phyloP scores from a whole-genome alignment of 139 green algal genomes.

The Zygnema cylindricum region DNA sequence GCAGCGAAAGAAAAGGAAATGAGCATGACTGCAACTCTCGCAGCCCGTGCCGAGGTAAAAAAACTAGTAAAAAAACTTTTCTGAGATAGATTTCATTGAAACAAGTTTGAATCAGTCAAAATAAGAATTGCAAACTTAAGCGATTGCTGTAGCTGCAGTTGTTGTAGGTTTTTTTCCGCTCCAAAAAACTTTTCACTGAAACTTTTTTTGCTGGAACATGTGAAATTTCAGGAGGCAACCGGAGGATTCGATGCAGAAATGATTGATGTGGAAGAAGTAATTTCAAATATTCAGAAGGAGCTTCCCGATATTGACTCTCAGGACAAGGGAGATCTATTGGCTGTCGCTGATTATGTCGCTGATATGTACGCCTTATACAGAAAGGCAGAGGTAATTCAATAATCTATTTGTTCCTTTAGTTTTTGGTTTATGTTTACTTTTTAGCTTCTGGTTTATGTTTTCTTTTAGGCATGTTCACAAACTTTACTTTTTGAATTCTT shows the following conservation, averaged over 20 bases:
- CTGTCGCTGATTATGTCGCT: constrained; percentile 83
- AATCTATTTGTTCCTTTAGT: not conserved
- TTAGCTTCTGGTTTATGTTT: constrained; percentile 54
- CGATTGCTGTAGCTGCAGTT: not conserved
- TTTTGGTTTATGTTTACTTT: not conserved
- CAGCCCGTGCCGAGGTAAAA: constrained; percentile 31
- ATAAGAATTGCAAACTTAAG: not conserved
- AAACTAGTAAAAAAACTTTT: not conserved
- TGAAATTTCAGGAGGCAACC: not conserved
- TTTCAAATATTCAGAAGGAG: too few species aligned
- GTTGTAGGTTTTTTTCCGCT: not conserved
- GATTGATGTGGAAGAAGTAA: constrained; percentile 30
- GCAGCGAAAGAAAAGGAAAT: constrained; percentile 26
- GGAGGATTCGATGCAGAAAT: constrained; percentile 35
- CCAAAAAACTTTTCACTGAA: not conserved
- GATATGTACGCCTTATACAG: constrained; percentile 94
- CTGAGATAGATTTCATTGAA: not conserved
- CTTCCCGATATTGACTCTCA: constrained; percentile 84
- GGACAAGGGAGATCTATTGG: constrained; percentile 82
- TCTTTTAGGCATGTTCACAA: too few species aligned
- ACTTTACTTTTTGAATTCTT: too few species aligned
- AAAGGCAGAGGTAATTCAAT: constrained; percentile 60
- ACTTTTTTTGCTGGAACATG: not conserved
- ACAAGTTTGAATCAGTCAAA: not conserved
- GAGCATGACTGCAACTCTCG: constrained; percentile 45